Percentiles rank a stretch among this genome's conserved stretches.
Conservation (phyloP, 257 asterid genomes). For the Solanum commersonii region DNA sequence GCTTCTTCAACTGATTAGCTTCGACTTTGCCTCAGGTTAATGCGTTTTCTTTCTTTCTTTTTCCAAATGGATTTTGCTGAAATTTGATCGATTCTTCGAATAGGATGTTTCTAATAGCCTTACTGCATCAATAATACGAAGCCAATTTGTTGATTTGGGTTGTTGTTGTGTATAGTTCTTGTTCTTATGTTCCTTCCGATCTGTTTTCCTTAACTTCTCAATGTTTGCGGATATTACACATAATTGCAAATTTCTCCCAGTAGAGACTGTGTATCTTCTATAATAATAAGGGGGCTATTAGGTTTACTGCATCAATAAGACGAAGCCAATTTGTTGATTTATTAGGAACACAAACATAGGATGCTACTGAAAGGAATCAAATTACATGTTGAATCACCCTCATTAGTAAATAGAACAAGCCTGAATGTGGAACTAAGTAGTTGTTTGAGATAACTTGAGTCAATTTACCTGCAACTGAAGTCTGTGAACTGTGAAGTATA, state of each 20-base stretch:
- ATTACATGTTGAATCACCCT: background rate
- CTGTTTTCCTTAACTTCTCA: too few relatives aligned
- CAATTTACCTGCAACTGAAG: slow-evolving; percentile 80
- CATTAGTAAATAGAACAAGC: too few relatives aligned
- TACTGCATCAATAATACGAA: background rate
- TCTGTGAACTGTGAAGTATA: slow-evolving; percentile 58
- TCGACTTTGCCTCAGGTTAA: background rate
- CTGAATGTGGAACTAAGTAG: background rate
- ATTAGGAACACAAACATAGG: background rate
- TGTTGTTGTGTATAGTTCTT: too few relatives aligned
- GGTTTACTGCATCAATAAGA: too few relatives aligned
- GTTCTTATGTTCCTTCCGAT: too few relatives aligned
- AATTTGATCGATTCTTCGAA: background rate
- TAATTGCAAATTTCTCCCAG: too few relatives aligned
- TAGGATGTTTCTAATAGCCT: background rate
- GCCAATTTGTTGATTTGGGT: background rate
- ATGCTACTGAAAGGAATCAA: background rate
- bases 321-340: background rate
- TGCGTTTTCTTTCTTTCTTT: background rate
- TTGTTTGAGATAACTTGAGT: background rate
- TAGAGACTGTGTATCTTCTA: too few relatives aligned
- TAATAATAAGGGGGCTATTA: too few relatives aligned
- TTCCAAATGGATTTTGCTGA: background rate
- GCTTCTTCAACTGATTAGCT: background rate
- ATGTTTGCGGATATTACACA: too few relatives aligned